Evolutionary conservation across 75 land plant genomes (phyloP).

Genomic region (Sequoiadendron giganteum): DNA sequence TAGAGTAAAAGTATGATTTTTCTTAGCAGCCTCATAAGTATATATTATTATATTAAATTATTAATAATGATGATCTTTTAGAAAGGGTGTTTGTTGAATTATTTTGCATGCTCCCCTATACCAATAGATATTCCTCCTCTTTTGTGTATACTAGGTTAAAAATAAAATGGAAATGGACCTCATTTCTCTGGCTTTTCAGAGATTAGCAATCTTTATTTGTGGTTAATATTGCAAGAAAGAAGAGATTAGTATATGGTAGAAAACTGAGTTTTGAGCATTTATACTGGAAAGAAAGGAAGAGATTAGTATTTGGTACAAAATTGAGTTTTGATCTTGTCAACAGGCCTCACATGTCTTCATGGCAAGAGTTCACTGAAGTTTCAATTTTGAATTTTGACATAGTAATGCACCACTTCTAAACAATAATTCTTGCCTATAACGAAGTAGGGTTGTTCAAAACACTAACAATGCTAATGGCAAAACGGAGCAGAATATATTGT

Average conservation of each 20-base stretch:
- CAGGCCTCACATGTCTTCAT: not conserved
- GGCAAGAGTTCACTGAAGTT: not conserved
- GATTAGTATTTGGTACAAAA: not conserved
- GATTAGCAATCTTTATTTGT: not conserved
- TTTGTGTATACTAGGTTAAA: not conserved
- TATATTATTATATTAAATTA: not conserved
- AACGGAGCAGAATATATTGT: not conserved
- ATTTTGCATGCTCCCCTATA: not conserved
- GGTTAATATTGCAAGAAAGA: not conserved
- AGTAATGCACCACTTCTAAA: not conserved
- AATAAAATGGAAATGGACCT: slow-evolving; percentile 9
- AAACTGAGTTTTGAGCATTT: not conserved
- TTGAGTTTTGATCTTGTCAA: not conserved
- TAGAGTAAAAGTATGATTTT: slow-evolving; percentile 52
- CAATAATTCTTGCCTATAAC: not conserved
- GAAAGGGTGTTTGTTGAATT: not conserved
- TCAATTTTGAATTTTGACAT: not conserved
- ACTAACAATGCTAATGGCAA: not conserved
- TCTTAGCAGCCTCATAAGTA: not conserved
- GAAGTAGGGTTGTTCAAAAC: not conserved
- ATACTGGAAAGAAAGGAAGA: not conserved
- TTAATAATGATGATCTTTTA: not conserved
- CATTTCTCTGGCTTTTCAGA: not conserved
- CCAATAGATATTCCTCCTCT: not conserved
- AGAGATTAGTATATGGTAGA: not conserved